These are phyloP conservation scores for Pestalotiopsis fici DNA, from an alignment of 2,329 filamentous ascomycete species.

Conservation along the genomic window DNA sequence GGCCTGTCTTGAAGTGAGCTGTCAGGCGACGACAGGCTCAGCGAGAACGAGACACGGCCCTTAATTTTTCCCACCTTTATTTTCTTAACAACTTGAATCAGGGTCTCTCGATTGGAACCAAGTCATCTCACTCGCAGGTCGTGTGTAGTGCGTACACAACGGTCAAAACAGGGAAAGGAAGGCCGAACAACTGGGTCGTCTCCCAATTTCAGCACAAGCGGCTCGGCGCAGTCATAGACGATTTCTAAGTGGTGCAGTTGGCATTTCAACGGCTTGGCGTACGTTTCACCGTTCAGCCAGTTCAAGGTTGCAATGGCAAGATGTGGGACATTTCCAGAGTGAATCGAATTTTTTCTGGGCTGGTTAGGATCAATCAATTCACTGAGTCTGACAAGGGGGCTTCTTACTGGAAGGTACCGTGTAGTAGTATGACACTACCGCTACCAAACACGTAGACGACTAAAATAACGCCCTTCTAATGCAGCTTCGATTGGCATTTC, in stretches of 20 bases:
- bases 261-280: conserved; percentile 9
- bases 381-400: neutral
- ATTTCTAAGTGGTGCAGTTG: conserved; percentile 3
- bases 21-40: neutral
- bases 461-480: neutral
- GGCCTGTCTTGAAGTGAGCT: too few species aligned
- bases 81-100: neutral
- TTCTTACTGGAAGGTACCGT: neutral
- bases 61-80: too few species aligned
- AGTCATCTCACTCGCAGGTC: too few species aligned
- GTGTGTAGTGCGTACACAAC: neutral
- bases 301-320: conserved; percentile 4
- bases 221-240: conserved; percentile 7
- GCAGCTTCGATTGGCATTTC: neutral
- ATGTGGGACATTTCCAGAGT: conserved; percentile 1
- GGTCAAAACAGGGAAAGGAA: conserved; percentile 1
- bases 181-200: neutral
- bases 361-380: neutral
- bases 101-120: conserved; percentile 6
- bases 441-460: neutral
- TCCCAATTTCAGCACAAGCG: conserved; percentile 1
- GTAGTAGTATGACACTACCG: neutral
- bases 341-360: neutral
- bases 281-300: conserved; percentile 7
- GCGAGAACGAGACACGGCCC: neutral